Base-by-base conservation (phyloP, 306 rosid species). In the Aeschynomene evenia region DNA sequence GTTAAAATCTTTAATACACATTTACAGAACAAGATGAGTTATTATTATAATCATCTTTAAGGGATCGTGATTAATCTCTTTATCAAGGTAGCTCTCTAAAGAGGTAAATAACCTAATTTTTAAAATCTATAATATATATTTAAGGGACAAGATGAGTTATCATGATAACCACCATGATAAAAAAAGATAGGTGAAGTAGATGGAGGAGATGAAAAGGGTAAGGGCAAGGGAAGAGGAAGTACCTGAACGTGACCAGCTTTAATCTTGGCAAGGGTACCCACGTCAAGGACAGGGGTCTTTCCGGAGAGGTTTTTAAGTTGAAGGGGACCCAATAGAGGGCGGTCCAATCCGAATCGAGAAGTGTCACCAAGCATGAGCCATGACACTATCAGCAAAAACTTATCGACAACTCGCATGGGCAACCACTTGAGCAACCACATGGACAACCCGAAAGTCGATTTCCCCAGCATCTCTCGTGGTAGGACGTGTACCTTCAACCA, bases 391-490 rank as follows among this genome's bases (percentile, higher is more conserved):
- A 95, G 84, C 58, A 95, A 70, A 22, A 95, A 76, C 45, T 81
- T 40, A 74, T 95, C 99, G 63, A 95, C 99, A 50, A 95, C 71
- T 16, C 85, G 18, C 26, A 89, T 70, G 64, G 96, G 99, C 21
- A 95, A 74, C 99, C 99, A 95, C 86, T 89, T 95, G 20, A 89
- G 93, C 80, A 95, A 76, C 97, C 92, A 87, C 95, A 91, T 86
- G 82, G 99, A 95, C 96, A 95, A 60, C 87, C 96, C 99, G 48
- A 95, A 95, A 83, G 99, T 95, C n/a, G 99, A 95, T 85, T 71
- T 91, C 48, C 99, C 99, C 86, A 95, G 91, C 97, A 95, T 87
- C 91, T 95, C 92, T 80, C 84, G 85, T 83, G 99, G 99, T 63
- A 95, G 88, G 71, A 95, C 80, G 87, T 95, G 99, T 66, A 95